These are phyloP conservation scores for Tuber indicum DNA, from an alignment of 495 filamentous ascomycete genomes.

Conservation along the genomic window DNA sequence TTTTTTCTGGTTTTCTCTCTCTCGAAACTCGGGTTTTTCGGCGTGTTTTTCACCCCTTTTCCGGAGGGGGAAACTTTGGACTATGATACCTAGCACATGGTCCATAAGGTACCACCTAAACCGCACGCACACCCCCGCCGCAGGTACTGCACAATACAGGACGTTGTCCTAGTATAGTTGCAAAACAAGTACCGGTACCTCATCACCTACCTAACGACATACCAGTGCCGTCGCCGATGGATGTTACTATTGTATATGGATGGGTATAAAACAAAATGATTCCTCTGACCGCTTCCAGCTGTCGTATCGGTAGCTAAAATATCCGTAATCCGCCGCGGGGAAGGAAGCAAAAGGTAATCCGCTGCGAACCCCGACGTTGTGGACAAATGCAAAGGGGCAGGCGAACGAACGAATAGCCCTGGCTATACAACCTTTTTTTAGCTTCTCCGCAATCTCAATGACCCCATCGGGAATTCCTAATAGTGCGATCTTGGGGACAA, in stretches of 20 bases:
- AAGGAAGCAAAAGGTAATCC: neutral
- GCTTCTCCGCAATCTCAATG: constrained; percentile 22
- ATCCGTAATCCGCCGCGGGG: neutral
- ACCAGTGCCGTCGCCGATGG: neutral
- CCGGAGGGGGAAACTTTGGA: no score
- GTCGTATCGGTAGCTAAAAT: neutral
- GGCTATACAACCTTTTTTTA: neutral
- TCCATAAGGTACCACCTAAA: neutral
- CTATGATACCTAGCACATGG: no score
- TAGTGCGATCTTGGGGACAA: no score
- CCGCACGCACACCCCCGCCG: neutral
- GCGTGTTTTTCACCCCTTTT: no score
- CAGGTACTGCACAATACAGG: neutral
- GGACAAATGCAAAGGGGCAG: neutral
- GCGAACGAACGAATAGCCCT: neutral
- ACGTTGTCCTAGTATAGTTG: neutral
- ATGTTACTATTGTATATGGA: neutral
- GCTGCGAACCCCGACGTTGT: neutral
- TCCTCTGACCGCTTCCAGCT: neutral
- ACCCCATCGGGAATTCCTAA: constrained; percentile 30
- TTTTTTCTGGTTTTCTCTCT: no score
- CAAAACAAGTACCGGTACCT: neutral
- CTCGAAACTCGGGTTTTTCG: no score
- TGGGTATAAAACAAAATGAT: neutral
- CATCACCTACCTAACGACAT: neutral